phyloP scores from a whole-genome alignment of 129 eudicot species.

The Escallonia rubra region DNA sequence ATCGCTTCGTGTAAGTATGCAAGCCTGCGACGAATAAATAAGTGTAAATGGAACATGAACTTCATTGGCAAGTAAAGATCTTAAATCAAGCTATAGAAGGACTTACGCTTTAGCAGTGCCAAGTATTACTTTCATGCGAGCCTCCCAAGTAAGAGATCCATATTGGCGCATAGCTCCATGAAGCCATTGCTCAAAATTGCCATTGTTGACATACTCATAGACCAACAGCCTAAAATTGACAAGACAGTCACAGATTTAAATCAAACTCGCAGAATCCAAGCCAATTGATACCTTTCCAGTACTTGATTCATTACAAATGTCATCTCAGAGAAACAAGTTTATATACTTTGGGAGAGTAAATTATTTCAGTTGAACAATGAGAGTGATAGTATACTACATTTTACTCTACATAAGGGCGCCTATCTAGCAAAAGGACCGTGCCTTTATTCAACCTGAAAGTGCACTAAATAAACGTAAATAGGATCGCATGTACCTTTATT shows the following conservation, averaged over 20 bases:
- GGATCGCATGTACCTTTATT: too few relatives aligned
- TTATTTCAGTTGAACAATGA: too few relatives aligned
- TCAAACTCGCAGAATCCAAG: neutral
- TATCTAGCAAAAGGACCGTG: too few relatives aligned
- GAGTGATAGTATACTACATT: too few relatives aligned
- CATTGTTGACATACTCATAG: conserved; percentile 83
- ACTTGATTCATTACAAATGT: neutral
- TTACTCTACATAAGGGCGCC: too few relatives aligned
- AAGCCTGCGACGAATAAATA: conserved; percentile 35
- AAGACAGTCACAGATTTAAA: neutral
- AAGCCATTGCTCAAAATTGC: conserved; percentile 83
- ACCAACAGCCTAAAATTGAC: conserved; percentile 53
- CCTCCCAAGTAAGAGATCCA: conserved; percentile 88
- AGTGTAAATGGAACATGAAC: neutral
- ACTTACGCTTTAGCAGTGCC: conserved; percentile 94
- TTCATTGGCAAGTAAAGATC: neutral
- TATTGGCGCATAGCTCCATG: conserved; percentile 77
- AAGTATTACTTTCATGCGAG: conserved; percentile 68
- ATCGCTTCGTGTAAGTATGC: conserved; percentile 85
- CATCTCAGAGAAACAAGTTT: too few relatives aligned
- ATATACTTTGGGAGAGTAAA: too few relatives aligned
- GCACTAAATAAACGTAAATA: too few relatives aligned
- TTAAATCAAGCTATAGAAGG: neutral
- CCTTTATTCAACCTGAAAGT: too few relatives aligned
- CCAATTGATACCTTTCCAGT: neutral